Percentiles rank a stretch among this genome's conserved stretches.
These are phyloP conservation scores for Dalechampia spathulata DNA, from an alignment of 441 rosid species.

Conservation along the genomic window DNA sequence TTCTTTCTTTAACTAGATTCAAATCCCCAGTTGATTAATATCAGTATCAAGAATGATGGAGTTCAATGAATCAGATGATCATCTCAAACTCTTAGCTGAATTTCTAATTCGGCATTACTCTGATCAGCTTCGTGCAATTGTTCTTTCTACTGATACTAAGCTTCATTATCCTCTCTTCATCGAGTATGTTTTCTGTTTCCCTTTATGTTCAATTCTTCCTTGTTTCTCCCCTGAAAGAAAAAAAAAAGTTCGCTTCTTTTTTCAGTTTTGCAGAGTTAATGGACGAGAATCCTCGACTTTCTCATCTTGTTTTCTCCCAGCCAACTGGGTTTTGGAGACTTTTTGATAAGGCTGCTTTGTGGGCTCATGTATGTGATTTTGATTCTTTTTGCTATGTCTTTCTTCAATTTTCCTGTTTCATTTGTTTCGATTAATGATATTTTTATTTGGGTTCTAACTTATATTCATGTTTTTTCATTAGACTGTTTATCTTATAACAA, in stretches of 20 bases:
- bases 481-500: no score
- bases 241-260: background rate
- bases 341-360: slow-evolving; percentile 63
- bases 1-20: no score
- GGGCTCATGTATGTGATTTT: slow-evolving; percentile 61
- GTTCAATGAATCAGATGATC: slow-evolving; percentile 15
- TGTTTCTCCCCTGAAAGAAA: background rate
- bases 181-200: slow-evolving; percentile 29
- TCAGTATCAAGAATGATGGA: no score
- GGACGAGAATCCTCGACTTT: slow-evolving; percentile 54
- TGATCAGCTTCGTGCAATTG: slow-evolving; percentile 54
- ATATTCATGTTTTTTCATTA: no score
- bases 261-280: slow-evolving; percentile 68
- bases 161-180: slow-evolving; percentile 71
- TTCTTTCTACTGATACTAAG: slow-evolving; percentile 59
- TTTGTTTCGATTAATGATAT: background rate
- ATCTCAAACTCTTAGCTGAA: slow-evolving; percentile 40
- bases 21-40: no score
- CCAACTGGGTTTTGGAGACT: slow-evolving; percentile 48
- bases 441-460: background rate
- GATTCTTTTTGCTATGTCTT: background rate
- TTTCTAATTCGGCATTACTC: slow-evolving; percentile 49
- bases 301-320: slow-evolving; percentile 52
- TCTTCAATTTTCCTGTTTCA: background rate
- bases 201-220: background rate